phyloP scores from a whole-genome alignment of 2,329 filamentous ascomycete species.

The Tolypocladium ophioglossoides region DNA sequence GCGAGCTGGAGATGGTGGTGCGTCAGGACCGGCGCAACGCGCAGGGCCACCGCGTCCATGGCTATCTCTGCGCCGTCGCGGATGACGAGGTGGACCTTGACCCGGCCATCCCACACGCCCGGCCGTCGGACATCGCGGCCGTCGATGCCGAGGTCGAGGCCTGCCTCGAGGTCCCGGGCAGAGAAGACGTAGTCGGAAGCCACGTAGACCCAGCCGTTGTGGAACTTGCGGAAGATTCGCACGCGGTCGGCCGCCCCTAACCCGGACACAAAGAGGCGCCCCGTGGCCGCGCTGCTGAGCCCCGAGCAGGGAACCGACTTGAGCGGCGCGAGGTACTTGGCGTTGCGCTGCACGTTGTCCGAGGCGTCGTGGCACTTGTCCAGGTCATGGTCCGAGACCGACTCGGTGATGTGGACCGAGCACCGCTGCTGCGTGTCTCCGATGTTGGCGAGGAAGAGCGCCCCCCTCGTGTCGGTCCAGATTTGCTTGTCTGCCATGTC shows the following conservation, averaged over 20 bases:
- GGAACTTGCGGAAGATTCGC: conserved; percentile 15
- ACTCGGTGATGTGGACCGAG: conserved; percentile 7
- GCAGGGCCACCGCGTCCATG: conserved; percentile 19
- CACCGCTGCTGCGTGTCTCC: conserved; percentile 21
- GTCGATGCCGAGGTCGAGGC: conserved; percentile 25
- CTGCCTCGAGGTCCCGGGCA: conserved; percentile 13
- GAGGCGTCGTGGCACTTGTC: conserved; percentile 24
- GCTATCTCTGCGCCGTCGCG: conserved; percentile 7
- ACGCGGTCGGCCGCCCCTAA: conserved; percentile 9
- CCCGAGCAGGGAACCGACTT: conserved; percentile 15
- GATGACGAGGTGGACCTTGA: conserved; percentile 18
- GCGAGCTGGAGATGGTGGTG: conserved; percentile 25
- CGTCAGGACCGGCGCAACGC: conserved; percentile 24
- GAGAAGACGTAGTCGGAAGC: conserved; percentile 17
- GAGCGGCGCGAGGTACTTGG: conserved; percentile 20
- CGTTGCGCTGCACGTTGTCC: conserved; percentile 18
- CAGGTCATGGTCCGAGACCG: conserved; percentile 13
- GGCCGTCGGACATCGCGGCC: conserved; percentile 16
- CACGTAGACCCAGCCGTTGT: conserved; percentile 15
- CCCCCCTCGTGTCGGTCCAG: conserved; percentile 15
- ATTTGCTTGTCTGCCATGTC: conserved; percentile 13
- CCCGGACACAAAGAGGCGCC: conserved; percentile 6
- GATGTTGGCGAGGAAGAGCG: conserved; percentile 26
- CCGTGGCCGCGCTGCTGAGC: conserved; percentile 8
- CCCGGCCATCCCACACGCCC: conserved; percentile 16